Percentiles rank a stretch among this genome's conserved stretches.
Conservation (phyloP, 345 rosid species). For the Hibiscus trionum region DNA sequence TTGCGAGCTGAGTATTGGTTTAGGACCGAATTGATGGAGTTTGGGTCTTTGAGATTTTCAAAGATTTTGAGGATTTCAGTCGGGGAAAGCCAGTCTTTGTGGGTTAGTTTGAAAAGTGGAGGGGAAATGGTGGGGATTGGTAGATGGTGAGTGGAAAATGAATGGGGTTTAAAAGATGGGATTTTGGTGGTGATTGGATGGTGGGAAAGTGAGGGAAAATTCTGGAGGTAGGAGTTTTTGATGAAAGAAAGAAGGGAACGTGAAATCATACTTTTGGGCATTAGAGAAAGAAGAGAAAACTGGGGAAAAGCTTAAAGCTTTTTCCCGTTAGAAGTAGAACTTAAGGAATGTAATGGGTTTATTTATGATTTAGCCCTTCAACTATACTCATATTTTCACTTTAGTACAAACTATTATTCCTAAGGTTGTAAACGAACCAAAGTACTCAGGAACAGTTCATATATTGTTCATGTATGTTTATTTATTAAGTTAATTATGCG, state of each 20-base stretch:
- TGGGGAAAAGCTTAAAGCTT: not conserved
- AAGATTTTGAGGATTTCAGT: conserved; percentile 56
- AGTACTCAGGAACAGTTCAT: no score
- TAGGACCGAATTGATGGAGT: conserved; percentile 38
- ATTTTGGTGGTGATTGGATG: not conserved
- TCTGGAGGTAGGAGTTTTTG: not conserved
- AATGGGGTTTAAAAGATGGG: not conserved
- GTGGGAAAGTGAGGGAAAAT: not conserved
- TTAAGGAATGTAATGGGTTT: no score
- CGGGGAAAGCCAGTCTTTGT: conserved; percentile 83
- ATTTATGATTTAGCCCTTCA: no score
- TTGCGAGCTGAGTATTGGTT: conserved; percentile 53
- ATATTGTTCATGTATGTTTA: no score
- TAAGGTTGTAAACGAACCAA: no score
- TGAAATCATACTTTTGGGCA: not conserved
- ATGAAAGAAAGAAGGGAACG: not conserved
- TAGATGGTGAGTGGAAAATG: not conserved
- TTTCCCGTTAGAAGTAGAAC: no score
- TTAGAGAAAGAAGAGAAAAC: not conserved
- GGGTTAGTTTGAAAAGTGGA: conserved; percentile 37
- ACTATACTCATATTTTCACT: no score
- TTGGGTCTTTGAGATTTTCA: conserved; percentile 42
- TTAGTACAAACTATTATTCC: no score
- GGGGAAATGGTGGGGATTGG: not conserved
- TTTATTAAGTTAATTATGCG: no score